Base-by-base conservation (phyloP, 768 basidiomycete genomes). In the Tulasnella sp. region DNA sequence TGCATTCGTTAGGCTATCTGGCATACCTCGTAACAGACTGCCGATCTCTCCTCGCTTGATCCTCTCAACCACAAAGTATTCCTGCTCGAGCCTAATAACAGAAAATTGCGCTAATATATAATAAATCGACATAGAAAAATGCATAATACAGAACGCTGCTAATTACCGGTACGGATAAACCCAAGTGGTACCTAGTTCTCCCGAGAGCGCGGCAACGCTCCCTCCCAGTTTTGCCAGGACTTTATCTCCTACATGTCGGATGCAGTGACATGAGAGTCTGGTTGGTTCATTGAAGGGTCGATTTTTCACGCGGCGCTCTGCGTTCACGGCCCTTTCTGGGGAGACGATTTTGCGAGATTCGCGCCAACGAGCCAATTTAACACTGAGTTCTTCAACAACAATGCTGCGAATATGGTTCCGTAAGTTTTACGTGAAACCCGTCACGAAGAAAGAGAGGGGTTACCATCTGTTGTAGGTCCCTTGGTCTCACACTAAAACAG, bases 401-500 rank as follows among this genome's bases (percentile, higher is more conserved):
- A 37, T 11, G 24, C 64, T 69, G 12, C 18, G 14, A 69, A 14
- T 2, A 37, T 46, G 14, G 64, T 31, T 8, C 14, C 16, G 2
- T 69, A 3, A 69, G 64, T 31, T 12, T 2, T 69, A 12, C 34
- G 8, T 37, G 28, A 1, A 31, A 69, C 14, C 4, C n/a, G 31
- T 3, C 20, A 6, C 16, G 7, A n/a, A 28, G 8, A 18, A 31
- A 31, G 16, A 34, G n/a, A 31, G 34, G n/a, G 8, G 64, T 28
- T 31, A 69, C 81, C 74, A 69, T 69, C 64, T 12, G 24, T 31
- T 69, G 28, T 12, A 69, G 64, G 64, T 18, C 81, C 76, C 3
- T 84, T 82, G 72, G 83, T 83, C 81, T 83, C 82, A 44, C 82
- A 76, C 14, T 42, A 14, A 48, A 42, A 75, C 22, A 76, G 37